Conservation (phyloP, 441 rosid genomes). For the Eruca vesicaria region DNA sequence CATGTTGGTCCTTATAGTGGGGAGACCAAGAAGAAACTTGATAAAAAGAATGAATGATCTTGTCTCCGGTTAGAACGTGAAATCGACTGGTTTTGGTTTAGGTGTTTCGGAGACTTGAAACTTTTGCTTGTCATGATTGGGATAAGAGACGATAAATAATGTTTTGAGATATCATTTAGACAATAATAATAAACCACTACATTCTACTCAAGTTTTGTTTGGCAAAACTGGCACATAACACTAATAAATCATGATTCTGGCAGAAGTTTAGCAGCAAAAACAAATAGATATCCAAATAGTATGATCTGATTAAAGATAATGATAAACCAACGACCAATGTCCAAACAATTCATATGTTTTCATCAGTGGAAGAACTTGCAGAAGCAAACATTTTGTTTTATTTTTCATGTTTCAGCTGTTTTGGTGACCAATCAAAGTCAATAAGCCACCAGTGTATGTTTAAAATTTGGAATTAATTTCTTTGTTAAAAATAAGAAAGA, state of each 20-base stretch:
- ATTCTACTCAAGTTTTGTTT: background rate
- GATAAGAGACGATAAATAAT: background rate
- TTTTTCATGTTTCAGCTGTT: background rate
- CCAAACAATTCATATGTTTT: background rate
- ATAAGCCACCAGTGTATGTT: no score
- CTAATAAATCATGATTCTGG: no score
- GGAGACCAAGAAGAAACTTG: conserved; percentile 43
- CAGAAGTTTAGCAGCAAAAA: background rate
- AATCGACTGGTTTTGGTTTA: background rate
- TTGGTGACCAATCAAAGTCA: background rate
- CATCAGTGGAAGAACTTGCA: background rate
- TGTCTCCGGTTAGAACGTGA: background rate
- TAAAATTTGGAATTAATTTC: background rate
- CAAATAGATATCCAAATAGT: background rate
- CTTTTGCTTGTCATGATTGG: conserved; percentile 6
- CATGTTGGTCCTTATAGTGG: conserved; percentile 68
- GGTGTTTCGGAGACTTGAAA: background rate
- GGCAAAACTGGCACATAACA: background rate
- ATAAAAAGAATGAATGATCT: conserved; percentile 16
- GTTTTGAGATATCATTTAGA: background rate
- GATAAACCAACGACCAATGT: background rate
- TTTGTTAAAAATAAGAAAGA: background rate
- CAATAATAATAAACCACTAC: background rate
- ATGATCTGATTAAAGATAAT: background rate
- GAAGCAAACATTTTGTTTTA: background rate